phyloP scores from a whole-genome alignment of 106 monocot species.

The Allium cepa region DNA sequence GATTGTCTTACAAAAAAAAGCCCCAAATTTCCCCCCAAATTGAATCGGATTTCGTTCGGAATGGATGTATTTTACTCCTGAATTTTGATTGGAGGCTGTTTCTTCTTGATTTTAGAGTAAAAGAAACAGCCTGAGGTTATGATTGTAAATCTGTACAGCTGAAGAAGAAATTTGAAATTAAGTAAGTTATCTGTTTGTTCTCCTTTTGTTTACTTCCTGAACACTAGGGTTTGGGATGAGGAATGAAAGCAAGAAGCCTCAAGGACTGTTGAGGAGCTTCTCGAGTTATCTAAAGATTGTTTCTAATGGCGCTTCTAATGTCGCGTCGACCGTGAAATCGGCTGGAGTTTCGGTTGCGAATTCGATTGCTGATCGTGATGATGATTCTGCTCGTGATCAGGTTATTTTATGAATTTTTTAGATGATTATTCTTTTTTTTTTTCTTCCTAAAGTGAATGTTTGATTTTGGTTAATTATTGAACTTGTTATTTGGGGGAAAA shows the following conservation, averaged over 20 bases:
- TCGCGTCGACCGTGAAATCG: slow-evolving; percentile 20
- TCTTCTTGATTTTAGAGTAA: slow-evolving; percentile 9
- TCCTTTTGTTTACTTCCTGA: background rate
- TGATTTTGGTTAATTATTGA: too few relatives aligned
- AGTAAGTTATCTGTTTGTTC: background rate
- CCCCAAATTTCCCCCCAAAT: background rate
- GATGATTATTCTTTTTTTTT: too few relatives aligned
- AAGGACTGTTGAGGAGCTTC: slow-evolving; percentile 17
- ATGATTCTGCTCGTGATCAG: slow-evolving; percentile 22
- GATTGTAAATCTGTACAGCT: background rate
- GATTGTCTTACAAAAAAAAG: slow-evolving; percentile 8
- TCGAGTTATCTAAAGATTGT: slow-evolving; percentile 20
- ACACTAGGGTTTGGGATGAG: slow-evolving; percentile 17
- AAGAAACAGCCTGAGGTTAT: slow-evolving; percentile 15
- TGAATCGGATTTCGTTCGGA: background rate
- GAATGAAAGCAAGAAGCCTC: slow-evolving; percentile 22
- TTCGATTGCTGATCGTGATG: slow-evolving; percentile 19
- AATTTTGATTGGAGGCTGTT: slow-evolving; percentile 12
- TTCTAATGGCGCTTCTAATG: slow-evolving; percentile 22
- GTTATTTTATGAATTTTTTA: background rate
- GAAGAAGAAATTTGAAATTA: too few relatives aligned
- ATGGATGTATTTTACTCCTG: background rate
- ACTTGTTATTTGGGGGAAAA: too few relatives aligned
- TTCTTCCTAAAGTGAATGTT: too few relatives aligned
- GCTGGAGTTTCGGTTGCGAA: slow-evolving; percentile 23